phyloP scores from a whole-genome alignment of 495 filamentous ascomycete genomes.

The Hypoxylon intermedium region DNA sequence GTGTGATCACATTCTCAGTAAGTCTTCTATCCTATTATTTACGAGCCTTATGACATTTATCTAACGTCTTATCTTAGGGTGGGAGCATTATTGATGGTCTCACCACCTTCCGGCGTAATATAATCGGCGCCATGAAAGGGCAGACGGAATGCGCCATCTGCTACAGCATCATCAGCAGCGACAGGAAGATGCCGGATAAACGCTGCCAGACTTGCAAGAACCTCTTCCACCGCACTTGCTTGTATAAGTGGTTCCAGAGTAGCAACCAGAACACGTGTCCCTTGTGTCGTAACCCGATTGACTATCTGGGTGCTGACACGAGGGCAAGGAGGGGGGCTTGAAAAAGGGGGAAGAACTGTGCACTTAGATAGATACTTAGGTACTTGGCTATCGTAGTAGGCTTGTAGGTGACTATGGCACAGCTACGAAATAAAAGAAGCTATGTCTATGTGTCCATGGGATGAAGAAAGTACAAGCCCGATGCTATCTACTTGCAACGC shows the following conservation, averaged over 20 bases:
- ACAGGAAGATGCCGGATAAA: conserved; percentile 89
- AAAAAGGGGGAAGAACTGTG: not conserved
- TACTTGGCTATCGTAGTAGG: too few species aligned
- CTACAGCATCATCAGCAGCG: conserved; percentile 87
- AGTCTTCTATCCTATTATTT: conserved; percentile 20
- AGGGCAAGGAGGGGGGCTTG: conserved; percentile 26
- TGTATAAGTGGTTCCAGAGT: conserved; percentile 95
- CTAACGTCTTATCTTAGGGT: conserved; percentile 55
- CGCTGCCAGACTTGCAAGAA: conserved; percentile 93
- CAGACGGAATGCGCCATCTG: conserved; percentile 97
- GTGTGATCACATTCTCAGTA: conserved; percentile 87
- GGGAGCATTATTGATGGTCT: conserved; percentile 85
- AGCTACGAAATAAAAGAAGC: too few species aligned
- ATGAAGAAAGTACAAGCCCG: too few species aligned
- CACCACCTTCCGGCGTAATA: conserved; percentile 79
- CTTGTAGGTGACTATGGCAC: too few species aligned
- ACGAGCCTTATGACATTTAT: not conserved
- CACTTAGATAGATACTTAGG: too few species aligned
- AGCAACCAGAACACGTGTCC: conserved; percentile 90
- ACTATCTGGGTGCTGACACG: conserved; percentile 58
- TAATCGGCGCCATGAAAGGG: conserved; percentile 84
- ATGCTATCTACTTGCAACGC: too few species aligned
- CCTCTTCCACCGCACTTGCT: conserved; percentile 84
- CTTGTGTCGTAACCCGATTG: conserved; percentile 84
- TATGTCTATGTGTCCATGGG: too few species aligned